phyloP scores from a whole-genome alignment of 106 monocot genomes.

The Phalaenopsis equestris region DNA sequence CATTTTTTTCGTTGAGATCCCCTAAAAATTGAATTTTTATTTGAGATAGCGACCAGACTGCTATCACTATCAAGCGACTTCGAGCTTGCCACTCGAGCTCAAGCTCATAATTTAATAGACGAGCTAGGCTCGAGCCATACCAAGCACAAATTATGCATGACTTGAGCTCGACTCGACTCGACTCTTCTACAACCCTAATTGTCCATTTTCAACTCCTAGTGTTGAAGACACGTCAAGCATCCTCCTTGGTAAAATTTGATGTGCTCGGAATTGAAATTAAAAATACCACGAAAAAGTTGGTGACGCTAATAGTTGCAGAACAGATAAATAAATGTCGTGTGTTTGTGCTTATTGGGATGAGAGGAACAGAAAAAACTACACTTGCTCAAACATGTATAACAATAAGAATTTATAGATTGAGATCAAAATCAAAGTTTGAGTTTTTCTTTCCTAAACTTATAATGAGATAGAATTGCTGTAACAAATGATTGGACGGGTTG shows the following conservation, averaged over 20 bases:
- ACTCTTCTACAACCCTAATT: no score
- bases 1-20: no score
- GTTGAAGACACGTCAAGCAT: background rate
- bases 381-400: slow-evolving; percentile 28
- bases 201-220: no score
- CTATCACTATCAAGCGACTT: no score
- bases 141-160: no score
- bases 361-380: slow-evolving; percentile 41
- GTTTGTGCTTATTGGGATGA: slow-evolving; percentile 21
- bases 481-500: slow-evolving; percentile 13
- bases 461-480: slow-evolving; percentile 17
- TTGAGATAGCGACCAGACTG: no score
- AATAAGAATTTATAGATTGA: background rate
- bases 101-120: no score
- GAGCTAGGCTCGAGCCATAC: no score
- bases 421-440: slow-evolving; percentile 13
- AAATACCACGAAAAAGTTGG: slow-evolving; percentile 16
- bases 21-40: no score
- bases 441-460: slow-evolving; percentile 15
- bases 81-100: no score
- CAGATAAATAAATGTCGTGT: slow-evolving; percentile 6
- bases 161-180: no score
- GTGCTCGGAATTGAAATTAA: slow-evolving; percentile 21
- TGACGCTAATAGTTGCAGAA: slow-evolving; percentile 5
- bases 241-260: slow-evolving; percentile 8